Evolutionary conservation across 2,329 filamentous ascomycete genomes (phyloP).

Genomic region (Cytospora chrysosperma): DNA sequence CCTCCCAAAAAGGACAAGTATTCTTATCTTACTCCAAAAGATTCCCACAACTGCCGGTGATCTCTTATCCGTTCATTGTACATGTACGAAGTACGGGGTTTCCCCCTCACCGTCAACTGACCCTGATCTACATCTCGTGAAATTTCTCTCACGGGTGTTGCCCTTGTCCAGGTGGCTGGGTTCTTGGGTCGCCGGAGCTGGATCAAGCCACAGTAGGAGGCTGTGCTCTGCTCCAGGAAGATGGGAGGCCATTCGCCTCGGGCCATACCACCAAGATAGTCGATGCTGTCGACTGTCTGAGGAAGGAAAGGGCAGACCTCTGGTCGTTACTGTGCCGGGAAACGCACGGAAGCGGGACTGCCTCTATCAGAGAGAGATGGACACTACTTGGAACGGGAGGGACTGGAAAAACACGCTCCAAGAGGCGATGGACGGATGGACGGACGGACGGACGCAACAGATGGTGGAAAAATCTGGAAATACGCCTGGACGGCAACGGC

Average conservation of each 20-base stretch:
- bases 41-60: neutral
- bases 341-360: neutral
- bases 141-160: neutral
- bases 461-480: neutral
- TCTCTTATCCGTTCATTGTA: neutral
- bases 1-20: neutral
- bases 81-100: neutral
- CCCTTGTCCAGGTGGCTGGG: neutral
- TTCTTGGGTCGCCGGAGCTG: neutral
- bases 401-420: neutral
- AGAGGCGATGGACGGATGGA: neutral
- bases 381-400: neutral
- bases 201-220: neutral
- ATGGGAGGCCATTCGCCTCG: neutral
- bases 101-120: neutral
- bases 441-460: neutral
- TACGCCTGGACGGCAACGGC: neutral
- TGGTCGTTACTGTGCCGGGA: neutral
- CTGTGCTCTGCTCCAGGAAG: neutral
- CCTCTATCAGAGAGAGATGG: neutral
- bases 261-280: neutral
- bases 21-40: conserved; percentile 7
- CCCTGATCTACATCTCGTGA: neutral
- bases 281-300: neutral
- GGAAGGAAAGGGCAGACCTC: neutral